Conservation (phyloP, 1,139 yeast genomes). For the Candida glucosophila region DNA sequence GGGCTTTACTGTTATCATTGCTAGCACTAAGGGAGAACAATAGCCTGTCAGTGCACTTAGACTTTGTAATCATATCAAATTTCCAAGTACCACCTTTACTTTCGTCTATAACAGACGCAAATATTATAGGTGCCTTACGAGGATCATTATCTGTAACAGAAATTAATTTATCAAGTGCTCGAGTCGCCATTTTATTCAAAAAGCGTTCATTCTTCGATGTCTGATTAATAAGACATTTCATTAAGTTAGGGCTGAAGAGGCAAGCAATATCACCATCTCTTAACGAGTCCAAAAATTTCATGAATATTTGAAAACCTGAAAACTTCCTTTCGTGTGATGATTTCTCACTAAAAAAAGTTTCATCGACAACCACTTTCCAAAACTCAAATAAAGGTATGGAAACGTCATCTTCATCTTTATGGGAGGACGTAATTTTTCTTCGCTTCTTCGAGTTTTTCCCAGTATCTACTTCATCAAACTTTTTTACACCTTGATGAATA, state of each 20-base stretch:
- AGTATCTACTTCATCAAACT: slow-evolving; percentile 14
- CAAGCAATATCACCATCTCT: slow-evolving; percentile 23
- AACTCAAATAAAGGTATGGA: slow-evolving; percentile 49
- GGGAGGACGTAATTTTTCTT: slow-evolving; percentile 24
- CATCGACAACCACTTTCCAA: slow-evolving; percentile 77
- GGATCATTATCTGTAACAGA: slow-evolving; percentile 27
- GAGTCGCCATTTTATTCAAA: slow-evolving; percentile 58
- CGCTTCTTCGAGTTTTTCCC: slow-evolving; percentile 14
- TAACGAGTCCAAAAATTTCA: slow-evolving; percentile 29
- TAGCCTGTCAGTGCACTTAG: slow-evolving; percentile 57
- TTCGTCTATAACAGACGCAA: slow-evolving; percentile 42
- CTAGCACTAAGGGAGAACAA: slow-evolving; percentile 22
- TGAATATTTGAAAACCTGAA: slow-evolving; percentile 76
- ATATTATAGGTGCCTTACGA: slow-evolving; percentile 37
- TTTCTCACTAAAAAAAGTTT: slow-evolving; percentile 64
- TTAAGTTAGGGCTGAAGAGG: slow-evolving; percentile 61
- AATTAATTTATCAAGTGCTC: slow-evolving; percentile 37
- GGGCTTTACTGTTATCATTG: slow-evolving; percentile 8
- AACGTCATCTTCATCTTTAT: slow-evolving; percentile 15
- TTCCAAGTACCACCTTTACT: slow-evolving; percentile 53
- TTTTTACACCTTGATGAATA: slow-evolving; percentile 10
- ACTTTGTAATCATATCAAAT: slow-evolving; percentile 72
- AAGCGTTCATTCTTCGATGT: slow-evolving; percentile 57
- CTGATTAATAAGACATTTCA: slow-evolving; percentile 74
- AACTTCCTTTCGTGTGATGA: slow-evolving; percentile 82